A percentile compares a stretch with the other conserved stretches of the same genome.
These are phyloP conservation scores for Hanseniaspora mollemarum DNA, from an alignment of 805 yeast species.

Conservation along the genomic window DNA sequence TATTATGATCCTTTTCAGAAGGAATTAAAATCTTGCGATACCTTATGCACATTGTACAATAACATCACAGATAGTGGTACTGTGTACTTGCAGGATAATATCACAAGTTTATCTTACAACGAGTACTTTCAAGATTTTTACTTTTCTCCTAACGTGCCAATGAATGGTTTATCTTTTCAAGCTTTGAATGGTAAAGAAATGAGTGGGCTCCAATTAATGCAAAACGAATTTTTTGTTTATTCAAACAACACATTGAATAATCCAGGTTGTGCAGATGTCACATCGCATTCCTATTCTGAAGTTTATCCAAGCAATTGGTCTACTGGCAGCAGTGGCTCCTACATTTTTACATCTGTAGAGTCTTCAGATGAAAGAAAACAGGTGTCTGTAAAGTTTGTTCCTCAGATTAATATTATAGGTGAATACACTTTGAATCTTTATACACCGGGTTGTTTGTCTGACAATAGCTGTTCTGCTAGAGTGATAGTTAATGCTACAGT, in stretches of 20 bases:
- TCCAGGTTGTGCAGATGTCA: constrained; percentile 40
- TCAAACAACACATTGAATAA: constrained; percentile 67
- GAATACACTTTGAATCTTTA: constrained; percentile 57
- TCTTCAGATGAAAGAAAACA: constrained; percentile 21
- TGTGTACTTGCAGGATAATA: constrained; percentile 27
- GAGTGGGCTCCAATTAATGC: constrained; percentile 61
- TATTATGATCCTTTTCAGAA: constrained; percentile 67
- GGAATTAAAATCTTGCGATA: constrained; percentile 57
- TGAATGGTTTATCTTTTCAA: constrained; percentile 51
- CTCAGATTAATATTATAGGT: constrained; percentile 64
- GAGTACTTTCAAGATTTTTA: constrained; percentile 66
- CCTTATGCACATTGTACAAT: constrained; percentile 68
- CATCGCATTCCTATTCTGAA: constrained; percentile 25
- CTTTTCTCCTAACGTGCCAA: constrained; percentile 55
- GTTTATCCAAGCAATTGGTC: constrained; percentile 26
- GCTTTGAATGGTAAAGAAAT: constrained; percentile 46
- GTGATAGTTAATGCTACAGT: constrained; percentile 72
- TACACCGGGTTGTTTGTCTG: constrained; percentile 78
- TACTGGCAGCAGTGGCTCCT: constrained; percentile 27
- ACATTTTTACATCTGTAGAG: constrained; percentile 29
- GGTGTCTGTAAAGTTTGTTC: constrained; percentile 41
- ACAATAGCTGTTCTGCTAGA: constrained; percentile 55
- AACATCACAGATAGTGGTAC: constrained; percentile 22
- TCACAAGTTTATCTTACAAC: constrained; percentile 31
- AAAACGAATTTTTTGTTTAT: constrained; percentile 43